Evolutionary conservation across 345 rosid genomes (phyloP).

Genomic region (Lumnitzera littorea): DNA sequence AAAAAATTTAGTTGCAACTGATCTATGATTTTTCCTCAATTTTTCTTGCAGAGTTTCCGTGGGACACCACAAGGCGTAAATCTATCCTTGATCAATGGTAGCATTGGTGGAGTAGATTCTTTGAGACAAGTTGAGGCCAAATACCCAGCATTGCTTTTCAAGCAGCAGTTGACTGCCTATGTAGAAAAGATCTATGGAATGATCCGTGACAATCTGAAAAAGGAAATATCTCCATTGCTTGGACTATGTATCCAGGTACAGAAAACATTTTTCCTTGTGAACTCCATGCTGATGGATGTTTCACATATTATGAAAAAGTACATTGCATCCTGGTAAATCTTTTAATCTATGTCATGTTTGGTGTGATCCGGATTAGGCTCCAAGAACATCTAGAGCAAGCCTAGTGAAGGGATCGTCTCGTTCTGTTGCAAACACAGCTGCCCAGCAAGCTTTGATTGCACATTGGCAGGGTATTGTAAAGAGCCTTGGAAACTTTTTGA

Average conservation of each 20-base stretch:
- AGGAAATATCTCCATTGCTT: constrained; percentile 91
- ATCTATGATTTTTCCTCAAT: constrained; percentile 9
- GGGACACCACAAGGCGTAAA: constrained; percentile 86
- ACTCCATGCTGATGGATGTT: not conserved
- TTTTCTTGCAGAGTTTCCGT: constrained; percentile 68
- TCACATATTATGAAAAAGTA: not conserved
- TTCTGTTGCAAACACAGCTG: constrained; percentile 67
- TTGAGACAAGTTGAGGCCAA: constrained; percentile 94
- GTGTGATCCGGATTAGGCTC: constrained; percentile 45
- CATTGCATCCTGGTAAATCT: not conserved
- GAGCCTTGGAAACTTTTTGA: constrained; percentile 84
- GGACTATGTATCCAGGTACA: constrained; percentile 94
- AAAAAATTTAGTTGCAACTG: constrained; percentile 6
- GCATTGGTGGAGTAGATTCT: constrained; percentile 49
- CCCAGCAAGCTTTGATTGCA: constrained; percentile 84
- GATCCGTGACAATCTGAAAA: constrained; percentile 93
- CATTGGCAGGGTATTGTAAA: constrained; percentile 97
- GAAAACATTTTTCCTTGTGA: not conserved
- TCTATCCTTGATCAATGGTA: constrained; percentile 55
- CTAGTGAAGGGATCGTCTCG: constrained; percentile 86
- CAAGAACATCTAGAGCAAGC: constrained; percentile 96
- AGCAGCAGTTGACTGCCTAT: constrained; percentile 94
- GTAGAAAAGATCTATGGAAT: constrained; percentile 96
- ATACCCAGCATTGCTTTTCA: constrained; percentile 93
- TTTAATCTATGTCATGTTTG: not conserved